These are phyloP conservation scores for Withania somnifera DNA, from an alignment of 305 asterid species.

Conservation along the genomic window DNA sequence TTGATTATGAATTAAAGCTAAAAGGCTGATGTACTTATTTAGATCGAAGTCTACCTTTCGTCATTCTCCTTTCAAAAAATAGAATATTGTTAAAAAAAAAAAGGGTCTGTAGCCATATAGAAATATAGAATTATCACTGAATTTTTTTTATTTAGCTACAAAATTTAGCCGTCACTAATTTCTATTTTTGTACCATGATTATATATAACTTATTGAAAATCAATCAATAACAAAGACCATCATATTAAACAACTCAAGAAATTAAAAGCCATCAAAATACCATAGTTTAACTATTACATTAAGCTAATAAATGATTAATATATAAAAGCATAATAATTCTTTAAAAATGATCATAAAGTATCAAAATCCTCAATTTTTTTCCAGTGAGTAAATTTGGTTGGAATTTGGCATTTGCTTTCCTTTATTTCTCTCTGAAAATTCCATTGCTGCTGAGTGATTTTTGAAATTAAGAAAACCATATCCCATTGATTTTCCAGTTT, in stretches of 20 bases:
- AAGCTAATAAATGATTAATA: neutral
- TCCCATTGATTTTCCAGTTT: neutral
- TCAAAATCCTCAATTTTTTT: neutral
- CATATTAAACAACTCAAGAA: neutral
- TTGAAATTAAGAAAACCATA: conserved; percentile 18
- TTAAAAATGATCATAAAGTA: neutral
- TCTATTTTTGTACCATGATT: neutral
- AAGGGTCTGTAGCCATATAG: too few species aligned
- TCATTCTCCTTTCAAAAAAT: neutral
- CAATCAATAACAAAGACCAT: neutral
- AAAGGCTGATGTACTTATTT: neutral
- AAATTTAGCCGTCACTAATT: neutral
- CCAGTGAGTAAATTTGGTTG: conserved; percentile 2
- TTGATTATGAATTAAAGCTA: neutral
- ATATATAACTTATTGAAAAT: neutral
- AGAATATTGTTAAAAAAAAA: neutral
- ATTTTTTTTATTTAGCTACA: neutral
- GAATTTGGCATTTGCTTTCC: conserved; percentile 17
- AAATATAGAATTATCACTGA: too few species aligned
- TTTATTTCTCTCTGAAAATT: neutral
- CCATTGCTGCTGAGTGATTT: neutral
- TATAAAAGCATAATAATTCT: neutral
- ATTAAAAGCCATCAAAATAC: neutral
- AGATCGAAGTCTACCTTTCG: neutral
- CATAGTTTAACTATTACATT: neutral